Evolutionary conservation across 2,329 filamentous ascomycete genomes (phyloP), one percentile per base, ranked within the genome.

Genomic region (Exophiala sp.): DNA sequence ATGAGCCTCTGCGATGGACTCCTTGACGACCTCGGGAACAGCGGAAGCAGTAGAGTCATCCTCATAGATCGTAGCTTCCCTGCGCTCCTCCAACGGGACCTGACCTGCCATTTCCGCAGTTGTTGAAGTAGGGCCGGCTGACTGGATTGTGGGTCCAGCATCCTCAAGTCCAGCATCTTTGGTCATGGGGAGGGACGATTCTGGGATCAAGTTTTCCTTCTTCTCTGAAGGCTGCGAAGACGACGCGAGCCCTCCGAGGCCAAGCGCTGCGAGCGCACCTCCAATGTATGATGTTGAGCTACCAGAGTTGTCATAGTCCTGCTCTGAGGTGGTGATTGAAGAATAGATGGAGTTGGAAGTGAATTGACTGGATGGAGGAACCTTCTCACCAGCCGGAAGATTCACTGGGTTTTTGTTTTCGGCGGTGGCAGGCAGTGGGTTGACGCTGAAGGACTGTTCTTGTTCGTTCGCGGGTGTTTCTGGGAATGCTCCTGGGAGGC

Each of bases 271-370:
- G 41, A 70, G 68, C 18, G 70, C 67, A 42, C 70, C 71, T 20
- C 75, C 72, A n/a, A 77, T 70, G 36, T 55, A 41, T 24, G 74
- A 71, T 10, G 78, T 66, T 34, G 69, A 60, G 65, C 74, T 75
- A 53, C 84, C 80, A 60, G 85, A 84, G 71, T 88, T 88, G 70
- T 95, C 87, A 71, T 96, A 97, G 1, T 89, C 92, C 63, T 85
- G 88, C 70, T 90, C 81, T 69, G 96, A 91, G 16, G 89, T 81
- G 65, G 75, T 78, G 34, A 77, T 78, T 21, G 77, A 81, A 61
- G 80, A 83, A 39, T 85, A 83, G 66, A 96, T 81, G 18, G 90
- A 86, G 69, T 88, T 87, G 47, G 79, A 71, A 44, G 84, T 84
- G 63, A 91, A 66, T 21, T 80, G 79, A 69, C 75, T 80, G 9